phyloP scores from a whole-genome alignment of 257 asterid genomes.

The Petrea volubilis region DNA sequence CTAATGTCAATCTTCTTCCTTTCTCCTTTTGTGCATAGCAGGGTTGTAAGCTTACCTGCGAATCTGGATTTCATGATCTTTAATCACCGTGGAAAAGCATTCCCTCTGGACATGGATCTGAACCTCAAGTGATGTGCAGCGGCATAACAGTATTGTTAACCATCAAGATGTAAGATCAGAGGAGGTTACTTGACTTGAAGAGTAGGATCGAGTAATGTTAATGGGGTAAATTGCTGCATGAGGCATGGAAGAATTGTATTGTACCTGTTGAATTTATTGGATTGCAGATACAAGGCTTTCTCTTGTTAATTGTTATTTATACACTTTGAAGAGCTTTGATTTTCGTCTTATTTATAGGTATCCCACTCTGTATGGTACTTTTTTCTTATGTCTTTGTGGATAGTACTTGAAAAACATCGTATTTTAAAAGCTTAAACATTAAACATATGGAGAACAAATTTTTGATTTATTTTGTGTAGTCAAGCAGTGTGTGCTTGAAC shows the following conservation, averaged over 20 bases:
- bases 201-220: background rate
- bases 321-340: background rate
- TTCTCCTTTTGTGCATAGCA: conserved; percentile 33
- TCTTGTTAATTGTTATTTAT: background rate
- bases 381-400: no score
- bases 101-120: conserved; percentile 54
- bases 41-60: conserved; percentile 80
- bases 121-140: conserved; percentile 50
- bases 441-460: no score
- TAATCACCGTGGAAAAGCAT: conserved; percentile 91
- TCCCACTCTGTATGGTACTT: background rate
- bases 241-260: background rate
- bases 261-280: no score
- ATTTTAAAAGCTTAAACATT: no score
- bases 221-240: background rate
- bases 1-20: background rate
- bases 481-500: no score
- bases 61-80: conserved; percentile 93
- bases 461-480: no score
- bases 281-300: background rate
- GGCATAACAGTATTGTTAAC: background rate
- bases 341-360: background rate
- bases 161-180: background rate
- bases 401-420: no score
- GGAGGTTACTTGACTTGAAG: background rate